These are phyloP conservation scores for Posidonia australis DNA, from an alignment of 106 monocot genomes.

Conservation along the genomic window DNA sequence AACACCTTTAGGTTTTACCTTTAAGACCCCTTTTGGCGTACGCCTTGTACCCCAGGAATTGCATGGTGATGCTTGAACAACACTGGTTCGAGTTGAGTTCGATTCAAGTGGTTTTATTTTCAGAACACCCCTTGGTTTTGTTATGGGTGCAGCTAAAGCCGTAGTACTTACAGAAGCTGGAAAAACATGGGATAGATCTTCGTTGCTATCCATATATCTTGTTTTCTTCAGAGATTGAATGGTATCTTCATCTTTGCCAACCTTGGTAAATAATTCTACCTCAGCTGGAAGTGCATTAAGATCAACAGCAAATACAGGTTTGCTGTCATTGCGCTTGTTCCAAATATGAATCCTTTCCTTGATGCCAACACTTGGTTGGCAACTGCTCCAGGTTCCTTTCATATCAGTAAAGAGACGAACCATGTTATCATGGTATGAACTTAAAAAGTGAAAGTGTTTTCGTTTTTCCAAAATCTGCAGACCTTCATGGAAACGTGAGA, in stretches of 20 bases:
- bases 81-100: constrained; percentile 16
- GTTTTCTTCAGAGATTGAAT: constrained; percentile 30
- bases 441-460: constrained; percentile 45
- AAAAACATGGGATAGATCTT: background rate
- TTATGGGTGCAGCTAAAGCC: constrained; percentile 11
- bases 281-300: constrained; percentile 60
- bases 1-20: constrained; percentile 45
- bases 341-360: constrained; percentile 54
- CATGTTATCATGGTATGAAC: constrained; percentile 68
- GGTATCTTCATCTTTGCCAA: constrained; percentile 13
- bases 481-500: constrained; percentile 36
- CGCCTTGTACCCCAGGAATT: constrained; percentile 21
- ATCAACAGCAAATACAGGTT: constrained; percentile 56
- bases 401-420: constrained; percentile 41
- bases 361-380: constrained; percentile 22
- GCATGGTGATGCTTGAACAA: constrained; percentile 13
- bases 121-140: constrained; percentile 53
- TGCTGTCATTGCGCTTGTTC: constrained; percentile 29
- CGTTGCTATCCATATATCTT: constrained; percentile 17
- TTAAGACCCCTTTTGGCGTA: constrained; percentile 71
- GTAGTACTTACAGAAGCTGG: constrained; percentile 1
- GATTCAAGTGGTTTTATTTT: constrained; percentile 34
- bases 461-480: constrained; percentile 45
- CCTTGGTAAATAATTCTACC: constrained; percentile 28
- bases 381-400: constrained; percentile 38